Base-by-base conservation (phyloP, 2,329 filamentous ascomycete genomes). In the Immersiporthe knoxdaviesiana region DNA sequence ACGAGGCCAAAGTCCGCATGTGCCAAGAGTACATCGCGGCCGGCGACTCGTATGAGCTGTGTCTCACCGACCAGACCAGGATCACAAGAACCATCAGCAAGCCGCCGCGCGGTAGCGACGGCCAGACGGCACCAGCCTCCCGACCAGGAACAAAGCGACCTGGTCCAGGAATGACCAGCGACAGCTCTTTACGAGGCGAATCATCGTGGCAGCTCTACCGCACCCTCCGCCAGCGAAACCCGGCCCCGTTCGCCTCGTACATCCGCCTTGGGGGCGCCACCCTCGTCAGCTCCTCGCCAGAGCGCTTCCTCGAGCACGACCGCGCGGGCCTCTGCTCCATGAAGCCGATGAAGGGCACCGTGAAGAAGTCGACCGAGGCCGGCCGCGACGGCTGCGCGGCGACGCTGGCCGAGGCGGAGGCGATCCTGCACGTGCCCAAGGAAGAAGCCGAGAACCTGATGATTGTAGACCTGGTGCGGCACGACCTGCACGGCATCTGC, bases 391-490 rank as follows among this genome's bases (percentile, higher is more conserved):
- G 70, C 16, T 69, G 56, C 24, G 64, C 70, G 24, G 59, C 67
- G 47, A 96, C 91, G 0, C 83, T 91, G n/a, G 86, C 85, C 6
- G 86, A 92, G 75, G 94, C 95, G 0, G 88, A 90, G 71, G 81
- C 82, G 37, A 87, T 97, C 52, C 86, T 97, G 18, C 88, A 91
- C 68, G 87, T 92, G 0, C 91, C 92, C 30, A 98, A 98, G 78
- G 96, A 98, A 79, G 90, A 92, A 74, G 95, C 95, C 0, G 95
- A 98, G 82, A 98, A 98, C 76, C 86, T 98, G 32, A 98, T 98
- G 96, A 97, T 98, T 75, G 94, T 97, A 2, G 95, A 98, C 78
- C 84, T 98, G 0, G 96, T 97, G n/a, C 88, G 95, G 0, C 95
- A 98, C 76, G 95, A 98, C 78, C 83, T 98, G 16, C 92, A 97